Conservation (phyloP, 2,329 filamentous ascomycete genomes). For the Aspergillus flavus region DNA sequence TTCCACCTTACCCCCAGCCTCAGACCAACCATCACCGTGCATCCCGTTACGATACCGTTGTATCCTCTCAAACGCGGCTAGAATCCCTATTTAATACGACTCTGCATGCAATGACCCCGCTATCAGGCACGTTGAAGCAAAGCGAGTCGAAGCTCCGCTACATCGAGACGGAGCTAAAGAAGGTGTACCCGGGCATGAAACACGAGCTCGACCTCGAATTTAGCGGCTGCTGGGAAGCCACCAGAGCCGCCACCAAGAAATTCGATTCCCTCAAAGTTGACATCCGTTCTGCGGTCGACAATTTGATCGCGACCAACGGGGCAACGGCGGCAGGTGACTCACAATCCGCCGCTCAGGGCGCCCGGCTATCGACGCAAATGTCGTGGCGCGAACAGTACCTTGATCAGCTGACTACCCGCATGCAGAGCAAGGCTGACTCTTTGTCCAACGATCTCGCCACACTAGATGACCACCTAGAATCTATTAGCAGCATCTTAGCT, state of each 20-base stretch:
- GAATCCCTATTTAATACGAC: conserved; percentile 34
- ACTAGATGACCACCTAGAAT: conserved; percentile 39
- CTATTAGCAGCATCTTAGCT: conserved; percentile 33
- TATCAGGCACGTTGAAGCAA: conserved; percentile 31
- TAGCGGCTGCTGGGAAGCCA: conserved; percentile 35
- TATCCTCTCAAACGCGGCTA: conserved; percentile 26
- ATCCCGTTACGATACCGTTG: conserved; percentile 11
- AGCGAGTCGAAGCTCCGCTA: conserved; percentile 33
- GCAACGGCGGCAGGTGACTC: not conserved
- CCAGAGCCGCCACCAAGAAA: conserved; percentile 35
- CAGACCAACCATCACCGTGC: conserved; percentile 12
- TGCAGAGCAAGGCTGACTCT: conserved; percentile 37
- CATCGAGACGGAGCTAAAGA: conserved; percentile 30
- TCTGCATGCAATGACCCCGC: conserved; percentile 30
- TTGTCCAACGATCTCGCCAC: conserved; percentile 32
- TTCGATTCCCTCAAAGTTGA: conserved; percentile 40
- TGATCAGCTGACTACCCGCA: conserved; percentile 34
- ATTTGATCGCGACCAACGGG: conserved; percentile 29
- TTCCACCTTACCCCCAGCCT: conserved; percentile 16
- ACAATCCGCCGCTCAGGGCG: conserved; percentile 25
- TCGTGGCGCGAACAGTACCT: conserved; percentile 36
- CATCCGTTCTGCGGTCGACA: conserved; percentile 39
- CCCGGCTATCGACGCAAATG: conserved; percentile 33
- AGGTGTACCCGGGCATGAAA: conserved; percentile 31
- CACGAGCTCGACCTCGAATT: conserved; percentile 44